Conservation (phyloP, 1,139 yeast genomes). For the Lodderomyces pseudojiufengensis region DNA sequence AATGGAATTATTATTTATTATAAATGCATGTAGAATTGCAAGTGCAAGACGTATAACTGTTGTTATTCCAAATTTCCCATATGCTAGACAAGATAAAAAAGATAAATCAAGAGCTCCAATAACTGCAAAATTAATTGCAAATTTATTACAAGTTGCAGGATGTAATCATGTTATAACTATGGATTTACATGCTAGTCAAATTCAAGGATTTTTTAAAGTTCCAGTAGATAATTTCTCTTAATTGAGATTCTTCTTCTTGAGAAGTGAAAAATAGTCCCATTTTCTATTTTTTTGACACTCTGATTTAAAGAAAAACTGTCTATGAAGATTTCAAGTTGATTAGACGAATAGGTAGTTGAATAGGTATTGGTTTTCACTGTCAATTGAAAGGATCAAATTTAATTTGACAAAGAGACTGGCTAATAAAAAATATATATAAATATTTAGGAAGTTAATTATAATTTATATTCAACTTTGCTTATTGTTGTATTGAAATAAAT, state of each 20-base stretch:
- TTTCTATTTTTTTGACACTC: no score
- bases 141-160: slow-evolving; percentile 92
- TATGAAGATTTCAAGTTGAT: neutral
- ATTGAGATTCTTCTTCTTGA: slow-evolving; percentile 33
- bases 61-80: slow-evolving; percentile 92
- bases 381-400: no score
- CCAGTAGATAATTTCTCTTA: slow-evolving; percentile 79
- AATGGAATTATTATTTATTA: slow-evolving; percentile 83
- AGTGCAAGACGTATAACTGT: slow-evolving; percentile 94
- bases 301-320: no score
- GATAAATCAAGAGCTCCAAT: slow-evolving; percentile 97
- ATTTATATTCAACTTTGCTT: no score
- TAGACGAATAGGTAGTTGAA: no score
- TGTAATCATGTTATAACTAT: slow-evolving; percentile 95
- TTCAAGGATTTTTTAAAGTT: slow-evolving; percentile 93
- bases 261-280: slow-evolving; percentile 37
- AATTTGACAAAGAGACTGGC: no score
- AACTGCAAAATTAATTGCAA: slow-evolving; percentile 94
- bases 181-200: slow-evolving; percentile 97
- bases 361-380: no score
- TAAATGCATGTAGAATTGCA: slow-evolving; percentile 93
- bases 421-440: no score
- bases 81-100: slow-evolving; percentile 96
- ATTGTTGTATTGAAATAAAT: no score
- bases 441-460: no score